Evolutionary conservation across 176 grass and related monocot genomes (phyloP).

Genomic region (Musa beccarii): DNA sequence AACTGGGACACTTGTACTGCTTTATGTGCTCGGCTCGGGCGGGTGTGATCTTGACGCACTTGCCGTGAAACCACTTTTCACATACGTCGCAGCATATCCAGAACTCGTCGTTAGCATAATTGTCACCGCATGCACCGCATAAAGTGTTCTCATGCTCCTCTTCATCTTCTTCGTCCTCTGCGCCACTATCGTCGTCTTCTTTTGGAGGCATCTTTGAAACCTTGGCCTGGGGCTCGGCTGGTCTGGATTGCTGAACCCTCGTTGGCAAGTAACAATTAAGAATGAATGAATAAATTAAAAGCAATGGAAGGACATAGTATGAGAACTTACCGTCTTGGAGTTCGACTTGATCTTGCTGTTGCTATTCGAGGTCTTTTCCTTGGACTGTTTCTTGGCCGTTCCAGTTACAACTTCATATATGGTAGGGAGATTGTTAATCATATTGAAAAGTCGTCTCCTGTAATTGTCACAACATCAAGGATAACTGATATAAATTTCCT

Average conservation of each 20-base stretch:
- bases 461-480: neutral
- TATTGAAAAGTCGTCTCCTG: slow-evolving; percentile 81
- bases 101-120: slow-evolving; percentile 71
- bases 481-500: neutral
- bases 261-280: neutral
- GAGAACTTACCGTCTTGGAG: slow-evolving; percentile 52
- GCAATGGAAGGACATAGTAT: neutral
- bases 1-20: slow-evolving; percentile 93
- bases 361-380: slow-evolving; percentile 77
- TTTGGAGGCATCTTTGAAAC: slow-evolving; percentile 41
- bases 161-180: slow-evolving; percentile 9
- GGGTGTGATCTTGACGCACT: slow-evolving; percentile 85
- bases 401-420: slow-evolving; percentile 88
- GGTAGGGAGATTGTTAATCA: slow-evolving; percentile 93
- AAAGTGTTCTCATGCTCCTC: slow-evolving; percentile 67
- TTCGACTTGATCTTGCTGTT: slow-evolving; percentile 71
- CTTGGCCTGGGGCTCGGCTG: neutral
- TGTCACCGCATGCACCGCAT: slow-evolving; percentile 68
- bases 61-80: slow-evolving; percentile 85
- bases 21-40: slow-evolving; percentile 93
- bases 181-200: slow-evolving; percentile 58
- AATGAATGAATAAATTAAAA: neutral
- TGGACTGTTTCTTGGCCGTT: slow-evolving; percentile 51
- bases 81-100: slow-evolving; percentile 93
- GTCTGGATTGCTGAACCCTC: neutral